Percentiles rank a stretch among this genome's conserved stretches.
Evolutionary conservation across 2,329 filamentous ascomycete species (phyloP).

Genomic region (Fusarium longipes): DNA sequence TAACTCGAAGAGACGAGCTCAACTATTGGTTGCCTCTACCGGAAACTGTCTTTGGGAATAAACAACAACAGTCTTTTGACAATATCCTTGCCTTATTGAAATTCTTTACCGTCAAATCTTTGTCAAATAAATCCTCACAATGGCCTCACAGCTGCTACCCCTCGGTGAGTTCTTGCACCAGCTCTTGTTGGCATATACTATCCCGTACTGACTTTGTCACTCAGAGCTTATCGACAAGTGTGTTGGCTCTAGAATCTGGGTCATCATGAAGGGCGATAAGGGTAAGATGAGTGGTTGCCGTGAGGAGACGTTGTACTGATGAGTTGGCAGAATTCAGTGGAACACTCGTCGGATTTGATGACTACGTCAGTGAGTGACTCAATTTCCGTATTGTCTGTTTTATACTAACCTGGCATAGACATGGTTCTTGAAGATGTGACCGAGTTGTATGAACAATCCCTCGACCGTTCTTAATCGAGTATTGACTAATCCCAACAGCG

Average conservation of each 20-base stretch:
- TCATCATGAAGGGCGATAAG: constrained; percentile 99
- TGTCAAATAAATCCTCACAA: constrained; percentile 50
- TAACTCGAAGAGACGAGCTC: constrained; percentile 14
- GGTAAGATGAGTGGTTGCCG: constrained; percentile 62
- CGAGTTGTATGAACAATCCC: constrained; percentile 76
- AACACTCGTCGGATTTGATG: constrained; percentile 93
- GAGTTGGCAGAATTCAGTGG: constrained; percentile 84
- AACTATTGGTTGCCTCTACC: not conserved
- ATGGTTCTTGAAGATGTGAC: constrained; percentile 99
- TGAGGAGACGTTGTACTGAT: constrained; percentile 21
- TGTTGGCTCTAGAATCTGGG: constrained; percentile 97
- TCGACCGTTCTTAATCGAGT: not conserved
- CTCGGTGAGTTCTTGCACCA: constrained; percentile 63
- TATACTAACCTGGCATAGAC: constrained; percentile 67
- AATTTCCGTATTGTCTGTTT: too few relatives aligned
- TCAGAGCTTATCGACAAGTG: constrained; percentile 98
- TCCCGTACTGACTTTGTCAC: constrained; percentile 33
- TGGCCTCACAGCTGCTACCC: constrained; percentile 80
- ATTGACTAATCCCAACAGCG: constrained; percentile 65
- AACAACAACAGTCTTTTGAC: not conserved
- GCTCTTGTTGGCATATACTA: not conserved
- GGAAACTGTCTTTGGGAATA: not conserved
- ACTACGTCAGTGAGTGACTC: constrained; percentile 93
- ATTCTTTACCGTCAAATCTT: not conserved
- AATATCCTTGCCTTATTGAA: not conserved